These are phyloP conservation scores for Triticum turgidum DNA, from an alignment of 176 grass and related monocot species.

Conservation along the genomic window DNA sequence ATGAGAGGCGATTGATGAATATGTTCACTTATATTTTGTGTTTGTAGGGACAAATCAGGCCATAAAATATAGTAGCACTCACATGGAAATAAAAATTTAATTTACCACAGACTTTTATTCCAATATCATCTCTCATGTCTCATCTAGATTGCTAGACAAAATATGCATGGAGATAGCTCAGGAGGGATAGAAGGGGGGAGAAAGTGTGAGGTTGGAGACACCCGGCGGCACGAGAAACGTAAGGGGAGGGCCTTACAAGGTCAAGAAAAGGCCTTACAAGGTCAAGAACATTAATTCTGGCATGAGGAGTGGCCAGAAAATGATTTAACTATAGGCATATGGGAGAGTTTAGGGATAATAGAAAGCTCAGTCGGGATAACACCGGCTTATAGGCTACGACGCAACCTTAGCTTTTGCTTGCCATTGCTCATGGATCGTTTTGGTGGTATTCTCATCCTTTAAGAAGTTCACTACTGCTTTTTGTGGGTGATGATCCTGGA, in stretches of 20 bases:
- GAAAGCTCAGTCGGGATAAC: conserved; percentile 52
- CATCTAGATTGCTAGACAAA: not conserved
- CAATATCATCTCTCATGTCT: not conserved
- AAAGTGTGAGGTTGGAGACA: not conserved
- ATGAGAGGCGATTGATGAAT: not conserved
- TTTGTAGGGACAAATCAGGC: not conserved
- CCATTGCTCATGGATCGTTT: not conserved
- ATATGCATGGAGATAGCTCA: conserved; percentile 32
- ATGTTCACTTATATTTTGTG: not conserved
- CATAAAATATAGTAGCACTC: not conserved
- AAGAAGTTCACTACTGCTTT: not conserved
- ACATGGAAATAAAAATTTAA: not conserved
- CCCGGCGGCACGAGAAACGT: not conserved
- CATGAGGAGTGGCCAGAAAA: not conserved
- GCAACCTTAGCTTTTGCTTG: not conserved
- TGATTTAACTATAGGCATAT: not conserved
- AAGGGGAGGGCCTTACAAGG: conserved; percentile 55
- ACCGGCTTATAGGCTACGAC: not conserved
- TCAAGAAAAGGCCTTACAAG: conserved; percentile 87
- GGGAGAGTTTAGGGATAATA: not conserved
- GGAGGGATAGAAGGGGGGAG: conserved; percentile 52
- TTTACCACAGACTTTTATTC: not conserved
- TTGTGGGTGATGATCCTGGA: not conserved
- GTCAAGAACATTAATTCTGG: conserved; percentile 49
- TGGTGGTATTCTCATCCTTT: not conserved